Evolutionary conservation across 2,329 filamentous ascomycete genomes (phyloP).

Genomic region (Aspergillus sclerotialis): DNA sequence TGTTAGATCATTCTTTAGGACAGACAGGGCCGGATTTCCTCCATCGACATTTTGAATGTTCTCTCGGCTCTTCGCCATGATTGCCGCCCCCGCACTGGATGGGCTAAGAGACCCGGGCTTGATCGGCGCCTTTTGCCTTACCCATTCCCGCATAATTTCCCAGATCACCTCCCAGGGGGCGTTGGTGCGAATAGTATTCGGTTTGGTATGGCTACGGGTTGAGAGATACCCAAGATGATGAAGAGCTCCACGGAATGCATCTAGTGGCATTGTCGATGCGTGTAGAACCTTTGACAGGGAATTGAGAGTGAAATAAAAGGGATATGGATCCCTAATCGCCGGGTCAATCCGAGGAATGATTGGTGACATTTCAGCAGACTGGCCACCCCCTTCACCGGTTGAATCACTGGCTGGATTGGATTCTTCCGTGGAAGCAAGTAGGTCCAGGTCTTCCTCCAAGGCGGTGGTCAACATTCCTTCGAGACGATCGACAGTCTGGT

Average conservation of each 20-base stretch:
- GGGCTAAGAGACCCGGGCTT: constrained; percentile 65
- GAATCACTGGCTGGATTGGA: constrained; percentile 6
- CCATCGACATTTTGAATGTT: constrained; percentile 21
- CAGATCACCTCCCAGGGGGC: constrained; percentile 86
- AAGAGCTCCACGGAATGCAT: constrained; percentile 73
- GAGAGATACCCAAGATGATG: constrained; percentile 72
- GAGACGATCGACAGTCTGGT: constrained; percentile 73
- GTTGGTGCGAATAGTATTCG: constrained; percentile 87
- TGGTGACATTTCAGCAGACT: constrained; percentile 9
- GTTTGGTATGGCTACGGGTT: constrained; percentile 79
- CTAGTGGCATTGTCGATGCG: constrained; percentile 70
- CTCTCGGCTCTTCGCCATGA: constrained; percentile 49
- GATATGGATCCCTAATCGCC: constrained; percentile 63
- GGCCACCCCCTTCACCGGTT: constrained; percentile 7
- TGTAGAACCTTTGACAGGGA: constrained; percentile 69
- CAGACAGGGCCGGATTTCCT: constrained; percentile 23
- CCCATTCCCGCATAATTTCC: constrained; percentile 91
- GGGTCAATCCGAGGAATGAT: constrained; percentile 48
- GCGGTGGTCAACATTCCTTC: constrained; percentile 89
- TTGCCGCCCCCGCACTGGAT: constrained; percentile 62
- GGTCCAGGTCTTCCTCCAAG: constrained; percentile 60
- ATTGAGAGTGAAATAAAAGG: constrained; percentile 80
- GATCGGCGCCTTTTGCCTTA: constrained; percentile 69
- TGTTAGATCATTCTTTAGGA: constrained; percentile 31
- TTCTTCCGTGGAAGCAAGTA: constrained; percentile 11